Base-by-base conservation (phyloP, 2,329 filamentous ascomycete genomes). In the Laburnicola sp. region DNA sequence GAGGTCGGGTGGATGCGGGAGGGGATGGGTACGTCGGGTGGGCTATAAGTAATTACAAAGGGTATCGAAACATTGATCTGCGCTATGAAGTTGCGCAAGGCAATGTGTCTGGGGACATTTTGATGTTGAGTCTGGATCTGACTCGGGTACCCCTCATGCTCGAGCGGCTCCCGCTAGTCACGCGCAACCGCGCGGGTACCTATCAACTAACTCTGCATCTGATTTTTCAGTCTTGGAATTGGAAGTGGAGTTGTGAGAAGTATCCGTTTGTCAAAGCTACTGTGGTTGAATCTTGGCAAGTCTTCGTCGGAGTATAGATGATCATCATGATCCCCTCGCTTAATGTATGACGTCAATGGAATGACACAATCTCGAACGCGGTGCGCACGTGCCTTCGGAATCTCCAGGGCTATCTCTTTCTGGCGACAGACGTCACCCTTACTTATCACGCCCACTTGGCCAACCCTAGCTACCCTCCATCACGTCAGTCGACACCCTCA, bases 171-270 rank as follows among this genome's bases (percentile, higher is more conserved):
- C n/a, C 43, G 32, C 43, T 37, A 37, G 16, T 4, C 16, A 45
- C 10, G 43, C 32, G 25, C 34, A 30, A 26, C 32, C 43, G 43
- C 43, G 43, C 43, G 43, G 43, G 32, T 45, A 30, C 30, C 30
- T n/a, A 35, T 16, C 16, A 16, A 16, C 16, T 16, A 16, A 16
- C 16, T 35, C 6, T 35, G 10, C 16, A n/a, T 35, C 4, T 11
- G 32, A 35, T 41, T 41, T n/a, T 11, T 35, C 6, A 11, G 10
- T 35, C 10, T 35, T 7, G 4, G 32, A 35, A 4, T 35, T 35
- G 32, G 32, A 35, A n/a, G 6, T 9, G 11, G 16, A 16, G 16
- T 16, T 16, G 16, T 16, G 16, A 16, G 16, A 16, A 16, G 16
- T 16, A 16, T 16, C 16, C 16, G 16, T 16, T 16, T 16, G 16